Conservation (phyloP, 441 rosid genomes). For the Euphorbia schlechtendalii region DNA sequence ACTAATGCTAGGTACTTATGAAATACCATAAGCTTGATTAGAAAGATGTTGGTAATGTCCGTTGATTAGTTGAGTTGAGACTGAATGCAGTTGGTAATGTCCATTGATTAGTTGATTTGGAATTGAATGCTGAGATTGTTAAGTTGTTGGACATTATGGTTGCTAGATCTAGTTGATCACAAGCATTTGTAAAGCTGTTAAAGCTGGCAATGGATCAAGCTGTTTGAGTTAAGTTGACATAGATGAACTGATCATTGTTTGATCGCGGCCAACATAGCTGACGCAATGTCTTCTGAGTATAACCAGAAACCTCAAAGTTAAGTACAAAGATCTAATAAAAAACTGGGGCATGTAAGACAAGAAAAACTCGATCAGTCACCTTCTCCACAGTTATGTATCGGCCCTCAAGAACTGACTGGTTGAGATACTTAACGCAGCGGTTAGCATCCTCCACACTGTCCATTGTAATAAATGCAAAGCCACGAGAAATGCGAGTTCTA, state of each 20-base stretch:
- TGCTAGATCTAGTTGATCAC: constrained; percentile 83
- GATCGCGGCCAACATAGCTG: constrained; percentile 98
- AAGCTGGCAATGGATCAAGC: constrained; percentile 94
- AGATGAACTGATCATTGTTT: constrained; percentile 84
- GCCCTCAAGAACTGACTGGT: constrained; percentile 92
- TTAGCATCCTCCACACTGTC: constrained; percentile 68
- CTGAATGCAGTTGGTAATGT: constrained; percentile 85
- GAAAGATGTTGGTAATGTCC: constrained; percentile 91
- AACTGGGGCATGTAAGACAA: constrained; percentile 18
- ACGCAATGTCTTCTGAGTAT: constrained; percentile 89
- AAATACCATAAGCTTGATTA: constrained; percentile 70
- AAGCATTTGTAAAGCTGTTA: constrained; percentile 87
- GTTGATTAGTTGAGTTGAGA: constrained; percentile 97
- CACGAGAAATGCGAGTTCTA: constrained; percentile 86
- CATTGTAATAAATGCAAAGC: constrained; percentile 94
- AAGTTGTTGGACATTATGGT: constrained; percentile 78
- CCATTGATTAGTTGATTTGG: constrained; percentile 99
- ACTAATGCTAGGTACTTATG: constrained; percentile 37
- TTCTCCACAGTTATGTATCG: constrained; percentile 94
- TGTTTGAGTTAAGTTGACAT: constrained; percentile 79
- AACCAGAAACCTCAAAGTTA: constrained; percentile 87
- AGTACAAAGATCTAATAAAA: constrained; percentile 39
- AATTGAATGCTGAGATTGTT: constrained; percentile 82
- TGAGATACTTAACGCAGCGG: constrained; percentile 86
- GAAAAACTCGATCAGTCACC: constrained; percentile 43